Percentiles rank a stretch among this genome's conserved stretches.
Evolutionary conservation across 176 grass and related monocot species (phyloP).

Genomic region (Dendrocalamus sinicus): DNA sequence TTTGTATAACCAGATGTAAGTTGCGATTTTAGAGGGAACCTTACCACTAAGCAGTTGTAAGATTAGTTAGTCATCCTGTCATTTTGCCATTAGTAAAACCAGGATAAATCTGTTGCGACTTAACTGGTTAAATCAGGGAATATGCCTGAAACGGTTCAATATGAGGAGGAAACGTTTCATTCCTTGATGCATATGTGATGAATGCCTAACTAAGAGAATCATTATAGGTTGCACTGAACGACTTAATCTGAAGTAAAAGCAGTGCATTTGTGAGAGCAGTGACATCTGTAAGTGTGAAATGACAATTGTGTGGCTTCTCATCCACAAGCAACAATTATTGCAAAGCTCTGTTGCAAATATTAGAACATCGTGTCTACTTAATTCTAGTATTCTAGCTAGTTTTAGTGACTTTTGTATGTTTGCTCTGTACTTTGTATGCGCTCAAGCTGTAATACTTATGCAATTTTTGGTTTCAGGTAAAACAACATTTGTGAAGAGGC

Average conservation of each 20-base stretch:
- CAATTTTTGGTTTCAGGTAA: conserved; percentile 55
- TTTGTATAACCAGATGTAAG: neutral
- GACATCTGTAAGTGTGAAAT: neutral
- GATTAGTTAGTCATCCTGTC: neutral
- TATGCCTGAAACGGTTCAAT: neutral
- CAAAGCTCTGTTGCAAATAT: neutral
- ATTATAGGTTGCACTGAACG: neutral
- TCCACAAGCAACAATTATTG: neutral
- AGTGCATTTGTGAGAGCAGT: neutral
- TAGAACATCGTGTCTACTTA: too few species aligned
- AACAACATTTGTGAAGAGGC: conserved; percentile 94
- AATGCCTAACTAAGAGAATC: neutral
- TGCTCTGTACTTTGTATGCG: neutral
- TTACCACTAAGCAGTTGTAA: neutral
- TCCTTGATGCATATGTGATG: neutral
- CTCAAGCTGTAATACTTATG: neutral
- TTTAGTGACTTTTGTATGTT: neutral
- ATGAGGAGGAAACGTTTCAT: neutral
- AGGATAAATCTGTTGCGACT: neutral
- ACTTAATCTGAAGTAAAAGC: neutral
- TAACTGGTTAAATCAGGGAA: neutral
- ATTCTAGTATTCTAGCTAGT: neutral
- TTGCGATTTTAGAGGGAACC: neutral
- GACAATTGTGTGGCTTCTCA: neutral
- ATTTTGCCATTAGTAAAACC: neutral